A percentile compares a stretch with the other conserved stretches of the same genome.
These are phyloP conservation scores for Penicillium thymicola DNA, from an alignment of 2,329 filamentous ascomycete species.

Conservation along the genomic window DNA sequence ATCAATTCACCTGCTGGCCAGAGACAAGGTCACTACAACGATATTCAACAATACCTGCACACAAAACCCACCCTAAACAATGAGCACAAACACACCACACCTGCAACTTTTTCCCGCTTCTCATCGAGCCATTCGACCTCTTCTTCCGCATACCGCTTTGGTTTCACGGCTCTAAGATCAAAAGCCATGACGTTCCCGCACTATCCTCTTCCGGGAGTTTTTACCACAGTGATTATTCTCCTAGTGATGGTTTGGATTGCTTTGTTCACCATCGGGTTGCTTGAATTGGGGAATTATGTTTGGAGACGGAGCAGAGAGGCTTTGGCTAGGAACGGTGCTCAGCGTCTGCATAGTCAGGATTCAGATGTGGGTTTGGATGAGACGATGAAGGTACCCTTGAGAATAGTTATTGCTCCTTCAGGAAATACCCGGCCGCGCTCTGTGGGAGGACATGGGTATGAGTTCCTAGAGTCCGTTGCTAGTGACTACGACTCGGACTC, in stretches of 20 bases:
- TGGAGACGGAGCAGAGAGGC: slow-evolving; percentile 8
- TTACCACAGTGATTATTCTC: slow-evolving; percentile 18
- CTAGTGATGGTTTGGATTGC: slow-evolving; percentile 24
- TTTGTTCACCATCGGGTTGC: slow-evolving; percentile 19
- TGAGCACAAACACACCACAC: not conserved
- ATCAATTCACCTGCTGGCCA: not conserved
- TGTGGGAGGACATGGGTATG: not conserved
- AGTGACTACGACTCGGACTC: not conserved
- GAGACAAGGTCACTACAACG: slow-evolving; percentile 1
- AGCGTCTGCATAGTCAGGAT: not conserved
- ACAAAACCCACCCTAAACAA: not conserved
- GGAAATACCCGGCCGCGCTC: not conserved
- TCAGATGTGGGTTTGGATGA: not conserved
- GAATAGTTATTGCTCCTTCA: not conserved
- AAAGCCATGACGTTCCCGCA: not conserved
- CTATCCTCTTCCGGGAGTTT: slow-evolving; percentile 8
- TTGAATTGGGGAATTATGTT: slow-evolving; percentile 20
- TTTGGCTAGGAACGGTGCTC: not conserved
- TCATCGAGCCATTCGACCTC: slow-evolving; percentile 6
- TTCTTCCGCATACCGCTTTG: slow-evolving; percentile 13
- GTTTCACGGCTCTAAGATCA: slow-evolving; percentile 11
- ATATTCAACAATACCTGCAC: slow-evolving; percentile 1
- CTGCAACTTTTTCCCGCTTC: not conserved
- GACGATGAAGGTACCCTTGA: slow-evolving; percentile 5
- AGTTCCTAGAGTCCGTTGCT: not conserved